Percentiles rank a stretch among this genome's conserved stretches.
These are phyloP conservation scores for Acanthamoeba lenticulata DNA, from an alignment of 208 protist genomes.

Conservation along the genomic window DNA sequence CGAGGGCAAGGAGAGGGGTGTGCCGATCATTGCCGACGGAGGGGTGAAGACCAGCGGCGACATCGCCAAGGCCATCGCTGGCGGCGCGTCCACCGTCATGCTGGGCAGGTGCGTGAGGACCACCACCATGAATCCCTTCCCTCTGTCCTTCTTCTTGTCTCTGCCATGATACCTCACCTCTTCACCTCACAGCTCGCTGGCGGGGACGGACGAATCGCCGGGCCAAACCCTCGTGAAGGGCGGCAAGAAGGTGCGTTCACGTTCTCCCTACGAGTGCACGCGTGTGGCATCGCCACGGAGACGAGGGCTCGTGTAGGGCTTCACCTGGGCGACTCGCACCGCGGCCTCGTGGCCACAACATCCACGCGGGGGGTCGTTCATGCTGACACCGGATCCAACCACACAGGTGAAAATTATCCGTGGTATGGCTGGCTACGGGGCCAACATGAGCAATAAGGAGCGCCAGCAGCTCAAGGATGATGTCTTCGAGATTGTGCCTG, in stretches of 20 bases:
- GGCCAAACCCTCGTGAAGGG: slow-evolving; percentile 76
- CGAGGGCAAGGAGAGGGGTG: slow-evolving; percentile 84
- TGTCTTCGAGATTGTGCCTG: slow-evolving; percentile 44
- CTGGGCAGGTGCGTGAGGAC: slow-evolving; percentile 72
- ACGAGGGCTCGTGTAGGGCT: background rate
- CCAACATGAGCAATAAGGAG: slow-evolving; percentile 62
- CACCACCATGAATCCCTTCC: too few species aligned
- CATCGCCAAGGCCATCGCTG: slow-evolving; percentile 95
- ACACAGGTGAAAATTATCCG: slow-evolving; percentile 60
- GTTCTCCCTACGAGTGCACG: background rate
- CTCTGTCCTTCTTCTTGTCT: background rate
- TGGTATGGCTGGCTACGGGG: slow-evolving; percentile 50
- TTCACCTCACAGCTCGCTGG: slow-evolving; percentile 24
- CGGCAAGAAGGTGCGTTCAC: slow-evolving; percentile 66
- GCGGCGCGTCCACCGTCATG: slow-evolving; percentile 89
- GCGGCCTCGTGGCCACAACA: background rate
- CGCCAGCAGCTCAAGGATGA: slow-evolving; percentile 41
- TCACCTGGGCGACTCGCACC: too few species aligned
- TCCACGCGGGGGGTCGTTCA: too few species aligned
- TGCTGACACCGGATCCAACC: too few species aligned
- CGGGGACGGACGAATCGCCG: slow-evolving; percentile 78
- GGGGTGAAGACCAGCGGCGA: slow-evolving; percentile 94
- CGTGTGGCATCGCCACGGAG: background rate
- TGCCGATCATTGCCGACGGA: slow-evolving; percentile 95
- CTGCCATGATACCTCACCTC: background rate